These are phyloP conservation scores for Xylaria multiplex DNA, from an alignment of 2,329 filamentous ascomycete genomes.

Conservation along the genomic window DNA sequence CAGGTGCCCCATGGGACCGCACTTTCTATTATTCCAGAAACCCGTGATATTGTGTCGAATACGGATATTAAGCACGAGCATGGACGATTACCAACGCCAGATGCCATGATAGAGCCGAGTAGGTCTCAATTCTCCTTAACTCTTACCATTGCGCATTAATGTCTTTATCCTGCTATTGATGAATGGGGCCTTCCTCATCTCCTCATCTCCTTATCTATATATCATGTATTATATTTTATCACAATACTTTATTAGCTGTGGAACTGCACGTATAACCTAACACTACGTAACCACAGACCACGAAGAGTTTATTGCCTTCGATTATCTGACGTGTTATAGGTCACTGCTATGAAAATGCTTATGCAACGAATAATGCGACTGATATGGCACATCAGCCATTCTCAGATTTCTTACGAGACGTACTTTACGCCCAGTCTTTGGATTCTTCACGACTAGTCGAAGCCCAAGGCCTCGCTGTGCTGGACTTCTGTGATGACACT, in stretches of 20 bases:
- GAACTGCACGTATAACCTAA: constrained; percentile 1
- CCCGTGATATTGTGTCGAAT: constrained; percentile 44
- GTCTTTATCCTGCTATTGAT: not conserved
- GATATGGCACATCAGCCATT: constrained; percentile 56
- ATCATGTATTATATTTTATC: not conserved
- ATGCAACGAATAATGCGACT: constrained; percentile 35
- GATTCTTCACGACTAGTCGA: constrained; percentile 52
- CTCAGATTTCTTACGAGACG: constrained; percentile 61
- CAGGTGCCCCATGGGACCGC: constrained; percentile 22
- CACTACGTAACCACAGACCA: not conserved
- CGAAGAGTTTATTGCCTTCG: not conserved
- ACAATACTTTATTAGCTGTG: not conserved
- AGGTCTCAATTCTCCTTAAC: constrained; percentile 26
- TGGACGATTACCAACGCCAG: constrained; percentile 51
- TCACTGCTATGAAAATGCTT: constrained; percentile 34
- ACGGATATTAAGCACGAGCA: constrained; percentile 49
- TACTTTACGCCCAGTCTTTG: constrained; percentile 60
- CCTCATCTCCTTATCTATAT: not conserved
- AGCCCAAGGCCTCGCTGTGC: constrained; percentile 55
- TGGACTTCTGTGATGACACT: constrained; percentile 62
- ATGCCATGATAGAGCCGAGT: constrained; percentile 48
- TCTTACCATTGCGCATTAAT: not conserved
- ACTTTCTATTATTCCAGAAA: constrained; percentile 42
- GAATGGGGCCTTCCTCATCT: not conserved
- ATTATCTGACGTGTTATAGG: constrained; percentile 31